Conservation (phyloP, 495 filamentous ascomycete genomes). For the Annulohypoxylon maeteangense region DNA sequence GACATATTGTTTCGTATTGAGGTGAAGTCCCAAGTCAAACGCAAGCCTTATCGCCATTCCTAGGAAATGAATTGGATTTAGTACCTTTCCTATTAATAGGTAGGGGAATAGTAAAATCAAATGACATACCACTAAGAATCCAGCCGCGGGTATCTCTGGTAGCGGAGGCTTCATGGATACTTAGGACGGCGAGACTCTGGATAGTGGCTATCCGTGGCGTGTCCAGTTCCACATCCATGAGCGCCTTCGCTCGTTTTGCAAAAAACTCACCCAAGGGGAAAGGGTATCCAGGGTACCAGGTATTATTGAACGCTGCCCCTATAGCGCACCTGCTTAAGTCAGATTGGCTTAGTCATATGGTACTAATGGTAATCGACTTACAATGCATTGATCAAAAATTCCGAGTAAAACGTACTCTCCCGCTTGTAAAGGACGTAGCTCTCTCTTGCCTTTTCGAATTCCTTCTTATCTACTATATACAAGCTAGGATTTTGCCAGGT, state of each 20-base stretch:
- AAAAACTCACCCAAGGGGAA: background rate
- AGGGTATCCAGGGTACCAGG: background rate
- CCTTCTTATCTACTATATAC: background rate
- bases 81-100: background rate
- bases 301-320: background rate
- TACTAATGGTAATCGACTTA: background rate
- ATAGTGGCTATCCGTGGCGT: background rate
- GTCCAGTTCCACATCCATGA: background rate
- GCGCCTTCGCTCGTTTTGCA: background rate
- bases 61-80: background rate
- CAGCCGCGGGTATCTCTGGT: background rate
- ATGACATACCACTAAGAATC: background rate
- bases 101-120: background rate
- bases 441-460: background rate
- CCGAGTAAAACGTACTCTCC: background rate
- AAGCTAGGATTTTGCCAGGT: background rate
- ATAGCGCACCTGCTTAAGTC: background rate
- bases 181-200: background rate
- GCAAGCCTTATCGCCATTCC: background rate
- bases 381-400: background rate
- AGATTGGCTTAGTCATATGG: background rate
- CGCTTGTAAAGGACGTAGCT: background rate
- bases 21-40: background rate
- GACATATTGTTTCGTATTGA: background rate
- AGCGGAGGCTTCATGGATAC: background rate